Evolutionary conservation across 495 filamentous ascomycete species (phyloP), one percentile per base, ranked within the genome.

Genomic region (Hypoxylon trugodes): DNA sequence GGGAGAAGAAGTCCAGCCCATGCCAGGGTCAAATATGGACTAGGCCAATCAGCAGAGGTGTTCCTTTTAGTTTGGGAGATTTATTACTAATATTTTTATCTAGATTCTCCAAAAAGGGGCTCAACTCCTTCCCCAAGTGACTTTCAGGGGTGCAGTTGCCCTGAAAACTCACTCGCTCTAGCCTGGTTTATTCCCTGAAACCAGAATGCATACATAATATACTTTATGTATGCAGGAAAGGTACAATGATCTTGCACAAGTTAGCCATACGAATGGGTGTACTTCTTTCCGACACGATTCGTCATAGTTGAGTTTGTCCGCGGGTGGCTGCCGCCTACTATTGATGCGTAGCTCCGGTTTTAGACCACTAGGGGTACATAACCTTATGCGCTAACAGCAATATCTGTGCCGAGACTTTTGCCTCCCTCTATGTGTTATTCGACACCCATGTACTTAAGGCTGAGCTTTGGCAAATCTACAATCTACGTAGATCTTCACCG

Each of bases 71-170:
- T 9, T 30, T 33, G 15, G 1, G 35, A 25, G 19, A 9, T 12
- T 49, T 32, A 4, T 24, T 33, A n/a, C 21, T 15, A 33, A 55
- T 26, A 15, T 16, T 54, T 28, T 19, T 12, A 12, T 28, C n/a
- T 16, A 45, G 30, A 35, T 51, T 19, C 45, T 21, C 18, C 26
- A 37, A 22, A 57, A 46, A n/a, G 19, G 41, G 24, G 30, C 9
- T 42, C 19, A 16, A 33, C 2, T 54, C 45, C 15, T 55, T 63
- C 37, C 50, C 36, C 21, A 50, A 54, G 19, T 61, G 59, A 28
- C 33, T 24, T 61, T 61, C 42, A 48, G 49, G 49, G 49, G 42
- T 48, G 49, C 49, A 36, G 41, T 38, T 49, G 16, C 41, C 40
- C 10, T n/a, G n/a, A n/a, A n/a, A n/a, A 21, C 21, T 45, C 22